phyloP scores from a whole-genome alignment of 176 grass and related monocot species.

The Raddia distichophylla region DNA sequence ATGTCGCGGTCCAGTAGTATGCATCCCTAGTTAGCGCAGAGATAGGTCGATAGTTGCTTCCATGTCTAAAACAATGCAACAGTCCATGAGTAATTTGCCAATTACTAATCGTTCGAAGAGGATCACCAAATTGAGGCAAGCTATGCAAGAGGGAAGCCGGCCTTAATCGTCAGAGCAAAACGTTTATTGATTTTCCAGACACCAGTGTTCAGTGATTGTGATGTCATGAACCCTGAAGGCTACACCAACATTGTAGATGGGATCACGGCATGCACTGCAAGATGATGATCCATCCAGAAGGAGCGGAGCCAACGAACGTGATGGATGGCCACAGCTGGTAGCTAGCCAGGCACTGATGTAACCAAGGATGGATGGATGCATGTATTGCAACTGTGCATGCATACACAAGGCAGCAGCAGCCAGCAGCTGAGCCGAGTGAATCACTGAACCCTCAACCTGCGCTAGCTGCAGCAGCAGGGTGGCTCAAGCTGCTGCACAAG shows the following conservation, averaged over 20 bases:
- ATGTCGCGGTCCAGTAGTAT: neutral
- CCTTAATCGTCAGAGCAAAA: neutral
- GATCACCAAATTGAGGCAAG: neutral
- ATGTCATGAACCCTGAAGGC: neutral
- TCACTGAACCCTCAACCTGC: no score
- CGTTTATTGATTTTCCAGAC: neutral
- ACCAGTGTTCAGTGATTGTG: neutral
- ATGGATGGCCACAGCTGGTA: neutral
- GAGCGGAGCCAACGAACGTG: constrained; percentile 27
- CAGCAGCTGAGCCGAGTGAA: no score
- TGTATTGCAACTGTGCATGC: neutral
- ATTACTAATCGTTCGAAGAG: no score
- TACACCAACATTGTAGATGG: neutral
- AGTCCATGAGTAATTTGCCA: no score
- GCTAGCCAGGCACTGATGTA: neutral
- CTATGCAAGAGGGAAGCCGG: neutral
- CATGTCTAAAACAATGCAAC: no score
- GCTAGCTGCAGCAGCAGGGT: no score
- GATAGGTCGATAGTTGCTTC: no score
- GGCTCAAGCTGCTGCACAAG: neutral
- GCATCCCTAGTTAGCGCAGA: no score
- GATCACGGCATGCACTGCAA: constrained; percentile 3
- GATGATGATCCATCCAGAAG: constrained; percentile 6
- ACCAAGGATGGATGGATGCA: neutral
- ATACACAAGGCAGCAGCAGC: neutral